Evolutionary conservation across 2,329 filamentous ascomycete genomes (phyloP), one percentile per base, ranked within the genome.

Genomic region (Sclerotinia nivalis): DNA sequence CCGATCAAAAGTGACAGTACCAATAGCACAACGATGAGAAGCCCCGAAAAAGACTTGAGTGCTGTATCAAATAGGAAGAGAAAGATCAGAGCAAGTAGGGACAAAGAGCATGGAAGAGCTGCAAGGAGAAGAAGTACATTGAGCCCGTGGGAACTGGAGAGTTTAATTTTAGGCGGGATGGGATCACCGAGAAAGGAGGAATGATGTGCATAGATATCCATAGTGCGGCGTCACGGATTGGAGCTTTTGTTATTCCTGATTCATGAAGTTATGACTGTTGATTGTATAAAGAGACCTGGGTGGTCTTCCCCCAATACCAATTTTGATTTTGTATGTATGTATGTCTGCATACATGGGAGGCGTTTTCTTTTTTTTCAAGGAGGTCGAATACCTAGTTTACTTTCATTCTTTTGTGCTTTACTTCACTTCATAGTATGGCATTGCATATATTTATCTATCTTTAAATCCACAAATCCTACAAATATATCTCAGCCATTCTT

Each of bases 101-200:
- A 70, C 77, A 79, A 64, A 73, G 77, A 70, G 77, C 58, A 43
- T 20, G 79, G 76, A 76, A 80, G 78, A 82, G 83, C 87, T 3
- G 89, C 85, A 71, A 83, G 91, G 77, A 84, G 91, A 77, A 85
- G 92, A 78, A 93, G 90, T 76, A 94, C 91, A 28, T 81, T 95
- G 45, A 93, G 87, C 75, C 88, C 90, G 4, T 90, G 90, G 83
- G 92, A 95, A 80, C 80, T 94, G 76, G 86, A 91, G 80, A 87
- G 85, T 58, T 78, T 92, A 77, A 89, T 90, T 66, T 74, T 81
- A 3, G 84, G 84, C 1, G 71, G 71, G 52, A 70, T 73, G 43
- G 55, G 55, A 28, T 70, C 69, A n/a, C 64, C 69, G 20, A 55
- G 28, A 20, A 66, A 69, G 54, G 67, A 58, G 37, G 47, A 62